Conservation (phyloP, 768 basidiomycete species). For the Agrocybe pediades region DNA sequence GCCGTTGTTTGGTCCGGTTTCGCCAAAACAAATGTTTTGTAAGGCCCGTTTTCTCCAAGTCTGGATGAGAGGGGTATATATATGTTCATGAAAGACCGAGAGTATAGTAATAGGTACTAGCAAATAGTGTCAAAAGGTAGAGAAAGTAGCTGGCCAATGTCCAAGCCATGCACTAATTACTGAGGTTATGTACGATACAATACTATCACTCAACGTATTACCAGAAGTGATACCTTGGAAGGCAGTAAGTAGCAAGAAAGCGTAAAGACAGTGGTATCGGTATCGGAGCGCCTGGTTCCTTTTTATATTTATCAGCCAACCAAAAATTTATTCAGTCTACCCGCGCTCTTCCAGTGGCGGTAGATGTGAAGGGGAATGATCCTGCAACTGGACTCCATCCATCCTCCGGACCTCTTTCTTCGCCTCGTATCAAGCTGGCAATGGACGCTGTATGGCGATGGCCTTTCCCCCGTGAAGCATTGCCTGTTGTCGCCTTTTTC, state of each 20-base stretch:
- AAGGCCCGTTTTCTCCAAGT: too few species aligned
- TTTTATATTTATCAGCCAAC: not conserved
- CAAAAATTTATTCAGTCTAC: constrained; percentile 5
- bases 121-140: not conserved
- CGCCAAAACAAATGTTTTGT: too few species aligned
- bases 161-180: not conserved
- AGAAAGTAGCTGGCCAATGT: not conserved
- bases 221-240: not conserved
- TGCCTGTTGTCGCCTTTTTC: constrained; percentile 18
- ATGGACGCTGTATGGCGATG: constrained; percentile 86
- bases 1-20: too few species aligned
- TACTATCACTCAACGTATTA: not conserved
- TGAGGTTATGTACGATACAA: not conserved
- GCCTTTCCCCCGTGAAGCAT: constrained; percentile 35
- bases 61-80: too few species aligned
- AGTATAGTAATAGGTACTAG: not conserved
- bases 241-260: not conserved
- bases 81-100: not conserved
- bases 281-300: not conserved
- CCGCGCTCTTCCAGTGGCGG: constrained; percentile 11
- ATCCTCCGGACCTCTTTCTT: constrained; percentile 74
- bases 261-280: not conserved
- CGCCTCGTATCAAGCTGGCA: constrained; percentile 75
- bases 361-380: constrained; percentile 37
- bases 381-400: constrained; percentile 78